Evolutionary conservation across 1,284 basidiomycete species (phyloP).

Genomic region (Lentinula novae-zelandiae): DNA sequence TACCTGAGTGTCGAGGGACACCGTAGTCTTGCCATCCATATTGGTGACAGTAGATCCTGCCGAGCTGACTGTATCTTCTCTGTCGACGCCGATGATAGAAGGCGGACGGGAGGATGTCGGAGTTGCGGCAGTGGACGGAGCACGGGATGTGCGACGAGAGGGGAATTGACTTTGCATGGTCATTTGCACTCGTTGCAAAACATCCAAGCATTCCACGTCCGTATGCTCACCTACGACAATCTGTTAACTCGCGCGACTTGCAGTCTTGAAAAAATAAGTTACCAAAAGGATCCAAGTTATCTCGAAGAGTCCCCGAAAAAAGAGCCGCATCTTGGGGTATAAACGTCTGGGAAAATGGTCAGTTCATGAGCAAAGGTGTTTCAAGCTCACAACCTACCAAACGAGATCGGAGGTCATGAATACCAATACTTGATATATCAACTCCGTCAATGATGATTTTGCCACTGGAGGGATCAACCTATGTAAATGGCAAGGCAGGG

Average conservation of each 20-base stretch:
- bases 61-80: constrained; percentile 32
- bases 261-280: neutral
- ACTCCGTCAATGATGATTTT: constrained; percentile 85
- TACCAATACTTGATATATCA: constrained; percentile 84
- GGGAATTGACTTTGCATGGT: constrained; percentile 38
- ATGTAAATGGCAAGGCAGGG: neutral
- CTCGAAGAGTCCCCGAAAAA: constrained; percentile 15
- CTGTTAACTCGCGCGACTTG: neutral
- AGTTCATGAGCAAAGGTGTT: neutral
- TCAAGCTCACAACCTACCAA: constrained; percentile 41
- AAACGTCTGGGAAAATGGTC: constrained; percentile 53
- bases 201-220: constrained; percentile 75
- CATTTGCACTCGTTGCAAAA: constrained; percentile 63
- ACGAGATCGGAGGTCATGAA: constrained; percentile 78
- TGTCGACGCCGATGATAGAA: constrained; percentile 32
- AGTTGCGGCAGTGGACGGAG: constrained; percentile 33
- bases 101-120: constrained; percentile 44
- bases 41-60: constrained; percentile 42
- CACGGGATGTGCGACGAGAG: constrained; percentile 45
- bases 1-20: constrained; percentile 70
- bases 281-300: constrained; percentile 23
- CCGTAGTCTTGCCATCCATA: constrained; percentile 45
- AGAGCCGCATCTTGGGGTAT: constrained; percentile 53
- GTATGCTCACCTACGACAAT: constrained; percentile 61
- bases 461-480: constrained; percentile 78